phyloP scores from a whole-genome alignment of 306 rosid genomes.

The Prunus mongolica region DNA sequence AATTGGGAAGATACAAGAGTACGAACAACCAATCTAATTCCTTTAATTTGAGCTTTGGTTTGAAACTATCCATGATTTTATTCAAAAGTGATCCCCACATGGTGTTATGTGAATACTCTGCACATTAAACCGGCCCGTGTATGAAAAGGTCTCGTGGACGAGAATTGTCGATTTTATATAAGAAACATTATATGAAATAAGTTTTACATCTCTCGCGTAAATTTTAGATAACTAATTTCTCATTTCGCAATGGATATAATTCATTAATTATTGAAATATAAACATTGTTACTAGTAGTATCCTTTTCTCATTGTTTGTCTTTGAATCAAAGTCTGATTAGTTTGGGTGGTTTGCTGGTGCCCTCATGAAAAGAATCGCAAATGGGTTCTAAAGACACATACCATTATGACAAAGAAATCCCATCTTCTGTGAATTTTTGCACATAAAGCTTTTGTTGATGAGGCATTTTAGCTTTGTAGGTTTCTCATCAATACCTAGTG shows the following conservation, averaged over 20 bases:
- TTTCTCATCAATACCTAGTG: slow-evolving; percentile 48
- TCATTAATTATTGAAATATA: background rate
- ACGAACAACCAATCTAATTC: background rate
- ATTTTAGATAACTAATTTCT: no score
- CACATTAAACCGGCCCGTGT: no score
- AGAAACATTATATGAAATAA: no score
- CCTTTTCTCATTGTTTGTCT: slow-evolving; percentile 42
- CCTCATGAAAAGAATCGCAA: slow-evolving; percentile 37
- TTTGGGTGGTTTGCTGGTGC: slow-evolving; percentile 41
- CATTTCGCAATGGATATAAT: no score
- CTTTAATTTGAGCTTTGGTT: background rate
- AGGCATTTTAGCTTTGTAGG: slow-evolving; percentile 34
- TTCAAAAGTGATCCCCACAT: no score
- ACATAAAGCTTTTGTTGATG: slow-evolving; percentile 27
- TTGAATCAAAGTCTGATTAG: slow-evolving; percentile 54
- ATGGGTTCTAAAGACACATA: slow-evolving; percentile 31
- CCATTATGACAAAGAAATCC: slow-evolving; percentile 42
- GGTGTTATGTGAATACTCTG: no score
- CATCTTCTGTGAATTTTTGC: slow-evolving; percentile 28
- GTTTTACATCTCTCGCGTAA: no score
- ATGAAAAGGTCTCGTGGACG: no score
- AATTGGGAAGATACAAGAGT: background rate
- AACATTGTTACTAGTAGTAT: background rate
- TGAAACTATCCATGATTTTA: background rate
- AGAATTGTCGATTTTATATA: no score